A percentile compares a stretch with the other conserved stretches of the same genome.
Evolutionary conservation across 2,329 filamentous ascomycete species (phyloP).

Genomic region (Penicillium sp.): DNA sequence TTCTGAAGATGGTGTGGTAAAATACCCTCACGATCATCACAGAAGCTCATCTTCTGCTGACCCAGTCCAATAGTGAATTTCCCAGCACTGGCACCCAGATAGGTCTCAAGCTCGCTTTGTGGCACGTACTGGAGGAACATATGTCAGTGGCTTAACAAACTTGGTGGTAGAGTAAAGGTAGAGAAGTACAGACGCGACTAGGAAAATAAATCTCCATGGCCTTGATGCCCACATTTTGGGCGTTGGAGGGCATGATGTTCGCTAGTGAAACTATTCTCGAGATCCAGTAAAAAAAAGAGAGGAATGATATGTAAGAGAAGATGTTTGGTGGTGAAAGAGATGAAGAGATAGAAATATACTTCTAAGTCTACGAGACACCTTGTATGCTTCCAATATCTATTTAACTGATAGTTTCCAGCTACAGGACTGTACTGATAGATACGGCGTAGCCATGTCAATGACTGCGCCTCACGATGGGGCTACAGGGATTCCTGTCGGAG

Average conservation of each 20-base stretch:
- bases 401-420: background rate
- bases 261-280: too few species aligned
- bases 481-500: background rate
- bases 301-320: too few species aligned
- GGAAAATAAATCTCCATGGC: slow-evolving; percentile 7
- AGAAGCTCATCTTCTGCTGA: slow-evolving; percentile 5
- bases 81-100: background rate
- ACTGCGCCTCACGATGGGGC: background rate
- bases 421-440: background rate
- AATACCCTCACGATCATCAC: slow-evolving; percentile 4
- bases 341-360: too few species aligned
- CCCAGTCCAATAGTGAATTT: slow-evolving; percentile 5
- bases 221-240: slow-evolving; percentile 3
- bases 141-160: background rate
- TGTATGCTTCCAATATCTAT: too few species aligned
- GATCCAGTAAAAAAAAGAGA: too few species aligned
- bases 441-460: background rate
- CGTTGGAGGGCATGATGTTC: background rate
- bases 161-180: background rate
- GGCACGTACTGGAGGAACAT: background rate
- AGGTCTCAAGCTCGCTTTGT: background rate
- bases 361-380: too few species aligned
- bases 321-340: too few species aligned
- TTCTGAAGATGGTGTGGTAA: background rate
- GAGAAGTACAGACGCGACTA: background rate